Evolutionary conservation across 2,329 filamentous ascomycete species (phyloP).

Genomic region (Penicillium brasilianum): DNA sequence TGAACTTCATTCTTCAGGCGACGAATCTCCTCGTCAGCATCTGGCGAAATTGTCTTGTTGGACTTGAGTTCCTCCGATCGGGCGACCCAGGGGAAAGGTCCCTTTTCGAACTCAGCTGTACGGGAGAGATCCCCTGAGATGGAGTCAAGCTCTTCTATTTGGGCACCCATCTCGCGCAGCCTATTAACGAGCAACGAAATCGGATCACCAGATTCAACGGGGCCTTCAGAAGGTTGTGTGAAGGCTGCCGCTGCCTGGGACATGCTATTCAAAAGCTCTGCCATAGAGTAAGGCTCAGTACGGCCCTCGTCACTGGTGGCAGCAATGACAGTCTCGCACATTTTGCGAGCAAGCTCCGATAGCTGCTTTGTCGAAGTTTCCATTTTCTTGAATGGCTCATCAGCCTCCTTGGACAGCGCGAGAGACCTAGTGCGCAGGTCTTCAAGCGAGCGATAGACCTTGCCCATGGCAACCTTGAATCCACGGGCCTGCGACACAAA

Average conservation of each 20-base stretch:
- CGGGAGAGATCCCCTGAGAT: conserved; percentile 73
- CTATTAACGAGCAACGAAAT: conserved; percentile 71
- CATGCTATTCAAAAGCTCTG: conserved; percentile 69
- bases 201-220: conserved; percentile 57
- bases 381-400: conserved; percentile 71
- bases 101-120: conserved; percentile 78
- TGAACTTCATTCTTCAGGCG: conserved; percentile 79
- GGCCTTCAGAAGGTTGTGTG: conserved; percentile 31
- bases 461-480: conserved; percentile 80
- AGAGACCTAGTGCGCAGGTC: conserved; percentile 78
- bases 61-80: conserved; percentile 80
- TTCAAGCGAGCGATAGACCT: conserved; percentile 75
- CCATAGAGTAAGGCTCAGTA: conserved; percentile 67
- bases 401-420: conserved; percentile 70
- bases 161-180: conserved; percentile 66
- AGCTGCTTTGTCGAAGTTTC: conserved; percentile 69
- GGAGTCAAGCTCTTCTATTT: conserved; percentile 72
- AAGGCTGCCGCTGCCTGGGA: conserved; percentile 38
- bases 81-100: conserved; percentile 78
- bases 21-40: conserved; percentile 83
- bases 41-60: conserved; percentile 79
- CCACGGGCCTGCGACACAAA: conserved; percentile 78
- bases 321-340: conserved; percentile 69
- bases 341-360: conserved; percentile 67
- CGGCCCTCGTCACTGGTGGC: conserved; percentile 75